Evolutionary conservation across 208 protist species (phyloP), one percentile per base, ranked within the genome.

Genomic region (Strigomonas culicis): DNA sequence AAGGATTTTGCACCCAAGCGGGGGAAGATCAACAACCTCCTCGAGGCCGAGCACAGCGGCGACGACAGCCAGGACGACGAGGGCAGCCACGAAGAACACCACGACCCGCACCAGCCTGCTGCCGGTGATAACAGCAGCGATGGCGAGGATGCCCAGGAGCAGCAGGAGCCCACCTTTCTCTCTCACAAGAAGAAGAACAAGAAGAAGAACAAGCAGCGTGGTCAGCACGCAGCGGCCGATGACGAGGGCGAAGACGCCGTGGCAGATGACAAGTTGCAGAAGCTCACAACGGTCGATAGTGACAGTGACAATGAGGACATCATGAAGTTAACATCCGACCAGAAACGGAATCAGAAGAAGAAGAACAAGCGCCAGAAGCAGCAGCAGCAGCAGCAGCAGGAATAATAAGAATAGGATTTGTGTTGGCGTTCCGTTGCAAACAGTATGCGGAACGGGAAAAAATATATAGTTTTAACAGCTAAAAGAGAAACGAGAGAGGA

Each of bases 1-100:
- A 94, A 92, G 59, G 81, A 92, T 60, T 94, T 92, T 67, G 81
- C 80, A 6, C 76, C 84, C 28, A 58, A 58, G 25, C 22, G 52
- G 4, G 4, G 36, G 6, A 13, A 41, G 6, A 41, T 17, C 6
- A 6, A 15, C 43, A 21, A 13, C 10, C 39, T 15, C 30, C 22
- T 4, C 44, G 22, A 63, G 39, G 17, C 6, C 32, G 44, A 70
- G 49, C 63, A 19, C 17, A 46, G 17, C 34, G 63, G 39, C 27
- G 30, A 4, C 10, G 34, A 2, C 17, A 34, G 4, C 19, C 15
- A 51, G 36, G 44, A 6, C 4, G 56, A 46, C 22, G 7, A 19
- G 4, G 36, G 17, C 21, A 61, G 39, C 28, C 51, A 52, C 44
- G 65, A 70, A 1, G 36, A 59, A 30, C n/a, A 55, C 17, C 13